Evolutionary conservation across 441 rosid species (phyloP), one percentile per base, ranked within the genome.

Genomic region (Jatropha multifida): DNA sequence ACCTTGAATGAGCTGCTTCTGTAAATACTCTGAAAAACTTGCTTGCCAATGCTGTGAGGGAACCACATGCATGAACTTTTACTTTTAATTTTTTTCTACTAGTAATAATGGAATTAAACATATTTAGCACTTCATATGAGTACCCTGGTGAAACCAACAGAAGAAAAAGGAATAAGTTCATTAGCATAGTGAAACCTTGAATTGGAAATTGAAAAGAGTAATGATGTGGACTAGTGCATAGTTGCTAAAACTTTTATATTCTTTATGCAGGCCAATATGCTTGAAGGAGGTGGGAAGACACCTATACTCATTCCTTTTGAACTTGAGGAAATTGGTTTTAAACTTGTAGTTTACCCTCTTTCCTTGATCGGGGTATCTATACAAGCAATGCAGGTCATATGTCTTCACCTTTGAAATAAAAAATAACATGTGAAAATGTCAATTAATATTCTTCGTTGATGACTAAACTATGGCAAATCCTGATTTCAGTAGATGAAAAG

Each of bases 221-320:
- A 12, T 23, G 60, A 6, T 71, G 40, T 44, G 23, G 5, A 51
- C n/a, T 65, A 27, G 60, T 54, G 58, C 41, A 4, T 65, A 1
- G 42, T 20, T 70, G 41, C 78, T 78, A 52, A 42, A 71, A 62
- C 68, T 55, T 69, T 78, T 75, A 18, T 68, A 37, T 72, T 70
- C 37, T 51, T 8, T 65, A 18, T 74, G 78, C 79, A 94, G 98
- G 97, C 92, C 80, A 90, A 88, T 82, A 90, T 92, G 96, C 92
- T 90, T 75, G 98, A 95, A 90, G 97, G 91, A 77, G 96, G 99
- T 55, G 99, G 99, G 9, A 93, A 92, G 79, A 76, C 88, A 37
- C 96, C 96, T 5, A 90, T 93, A 37, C 80, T 92, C 26, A 84
- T 80, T 85, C 96, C 96, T 5, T 78, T 90, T 65, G 97, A 95